phyloP scores from a whole-genome alignment of 2,329 filamentous ascomycete species.

The Hypoxylon sp. region DNA sequence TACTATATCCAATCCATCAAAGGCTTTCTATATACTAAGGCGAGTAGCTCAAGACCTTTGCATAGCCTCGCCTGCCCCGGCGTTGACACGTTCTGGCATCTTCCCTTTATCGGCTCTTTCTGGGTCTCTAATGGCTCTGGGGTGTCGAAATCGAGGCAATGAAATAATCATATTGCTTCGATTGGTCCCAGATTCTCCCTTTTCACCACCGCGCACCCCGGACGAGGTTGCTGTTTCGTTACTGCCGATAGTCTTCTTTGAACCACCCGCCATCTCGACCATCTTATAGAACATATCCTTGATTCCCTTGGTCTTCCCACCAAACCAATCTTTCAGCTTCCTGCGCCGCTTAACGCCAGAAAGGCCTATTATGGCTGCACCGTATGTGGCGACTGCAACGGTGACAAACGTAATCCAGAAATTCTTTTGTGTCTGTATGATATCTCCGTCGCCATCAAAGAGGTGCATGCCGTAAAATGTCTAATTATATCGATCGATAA shows the following conservation, averaged over 20 bases:
- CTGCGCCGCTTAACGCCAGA: background rate
- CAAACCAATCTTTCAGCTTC: background rate
- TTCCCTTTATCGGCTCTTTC: slow-evolving; percentile 1
- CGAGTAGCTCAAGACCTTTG: too few species aligned
- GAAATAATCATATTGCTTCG: background rate
- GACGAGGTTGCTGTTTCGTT: background rate
- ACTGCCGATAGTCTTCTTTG: background rate
- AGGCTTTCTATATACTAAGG: too few species aligned
- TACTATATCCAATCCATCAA: too few species aligned
- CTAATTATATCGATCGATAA: background rate
- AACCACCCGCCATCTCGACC: background rate
- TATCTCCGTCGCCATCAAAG: background rate
- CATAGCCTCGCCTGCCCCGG: too few species aligned
- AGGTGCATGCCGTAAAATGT: slow-evolving; percentile 3
- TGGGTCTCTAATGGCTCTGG: background rate
- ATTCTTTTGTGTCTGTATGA: background rate
- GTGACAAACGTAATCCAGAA: background rate
- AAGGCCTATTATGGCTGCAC: background rate
- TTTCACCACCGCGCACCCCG: background rate
- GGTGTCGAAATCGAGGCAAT: background rate
- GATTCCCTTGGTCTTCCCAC: background rate
- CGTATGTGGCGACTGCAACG: background rate
- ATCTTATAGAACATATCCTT: background rate
- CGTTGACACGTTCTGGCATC: background rate
- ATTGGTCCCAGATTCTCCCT: background rate